Base-by-base conservation (phyloP, 352 stramenopile species). In the Phytophthora rubi region DNA sequence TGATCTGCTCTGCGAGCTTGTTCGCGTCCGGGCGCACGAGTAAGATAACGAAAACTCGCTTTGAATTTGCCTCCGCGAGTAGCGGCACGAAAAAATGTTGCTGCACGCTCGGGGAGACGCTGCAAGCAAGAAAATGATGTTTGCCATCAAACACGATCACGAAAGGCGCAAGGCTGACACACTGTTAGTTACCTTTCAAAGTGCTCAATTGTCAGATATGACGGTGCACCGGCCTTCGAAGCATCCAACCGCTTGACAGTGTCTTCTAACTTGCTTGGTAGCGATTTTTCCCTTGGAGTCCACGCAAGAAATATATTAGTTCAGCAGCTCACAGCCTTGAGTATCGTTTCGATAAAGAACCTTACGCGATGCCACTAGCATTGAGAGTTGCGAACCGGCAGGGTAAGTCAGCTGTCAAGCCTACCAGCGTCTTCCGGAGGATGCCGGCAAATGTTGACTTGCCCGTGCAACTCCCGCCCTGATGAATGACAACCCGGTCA, bases 1-100 rank as follows among this genome's bases (percentile, higher is more conserved):
- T 85, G 39, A 92, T 72, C 58, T 91, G 85, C 13, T 94, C 86
- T 0, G 82, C 74, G 2, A 94, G 63, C 53, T 88, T 88, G 35
- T 48, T 85, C 4, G 64, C 61, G 58, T 94, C 85, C 0, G 86
- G 85, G 8, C 62, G 64, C 2, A 90, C 59, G 9, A 89, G 63
- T 30, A 92, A 52, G 57, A 92, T 77, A 4, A 86, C 65, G 59
- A 87, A 93, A 21, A 88, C 71, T 42, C 66, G 77, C 48, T 88
- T 90, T 16, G 63, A 48, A 59, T 94, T 93, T 52, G 73, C 73
- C 0, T 69, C 60, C 1, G 71, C 63, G 3, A 92, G 56, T 3
- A 88, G 48, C 4, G 86, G 83, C 1, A 89, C 71, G 30, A 94
- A 58, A 16, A 81, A 75, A 39, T 93, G 86, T 54, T 94, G 86